Evolutionary conservation across 306 rosid genomes (phyloP), one percentile per base, ranked within the genome.

Genomic region (Calophaca sinica): DNA sequence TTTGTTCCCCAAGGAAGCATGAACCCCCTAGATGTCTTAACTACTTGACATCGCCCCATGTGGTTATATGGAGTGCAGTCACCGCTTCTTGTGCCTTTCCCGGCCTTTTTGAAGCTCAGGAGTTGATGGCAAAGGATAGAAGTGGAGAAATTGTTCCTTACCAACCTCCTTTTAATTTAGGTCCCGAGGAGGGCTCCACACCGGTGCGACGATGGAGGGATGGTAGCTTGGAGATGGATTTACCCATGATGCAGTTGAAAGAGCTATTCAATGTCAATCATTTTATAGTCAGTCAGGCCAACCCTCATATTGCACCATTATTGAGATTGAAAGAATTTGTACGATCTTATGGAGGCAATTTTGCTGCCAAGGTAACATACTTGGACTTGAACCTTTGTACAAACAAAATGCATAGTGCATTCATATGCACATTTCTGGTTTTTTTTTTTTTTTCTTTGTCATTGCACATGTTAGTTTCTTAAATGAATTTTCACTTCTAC

Each of bases 11-110:
- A 1, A 87, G 99, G 84, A 94, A 88, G 88, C 99, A 94, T 13
- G 99, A 94, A 62, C 99, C 97, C 1, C 99, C 97, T 39, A 90
- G 99, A 84, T 94, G 99, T 84, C 99, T 94, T 54, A 94, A 94
- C 87, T 94, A 94, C 88, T 79, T 92, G 86, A 94, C 99, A 14
- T 94, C 99, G 12, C 99, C 99, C 14, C 96, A 92, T 46, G 99
- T 94, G 54, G 96, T 94, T 61, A 89, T 94, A 86, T 94, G 99
- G 99, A 94, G 97, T 80, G 97, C 99, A 2, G 99, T 94, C 68
- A 94, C 96, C 0, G 99, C 99, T 63, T 94, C 99, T 70, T 94
- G 99, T 62, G 99, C 99, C 41, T 94, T 94, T 69, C 99, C 97
- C 13, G 99, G 96, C 60, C 99, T 94, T 68, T 94, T 90, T 74